Evolutionary conservation across 306 rosid genomes (phyloP), one percentile per base, ranked within the genome.

Genomic region (Lathyrus aphaca): DNA sequence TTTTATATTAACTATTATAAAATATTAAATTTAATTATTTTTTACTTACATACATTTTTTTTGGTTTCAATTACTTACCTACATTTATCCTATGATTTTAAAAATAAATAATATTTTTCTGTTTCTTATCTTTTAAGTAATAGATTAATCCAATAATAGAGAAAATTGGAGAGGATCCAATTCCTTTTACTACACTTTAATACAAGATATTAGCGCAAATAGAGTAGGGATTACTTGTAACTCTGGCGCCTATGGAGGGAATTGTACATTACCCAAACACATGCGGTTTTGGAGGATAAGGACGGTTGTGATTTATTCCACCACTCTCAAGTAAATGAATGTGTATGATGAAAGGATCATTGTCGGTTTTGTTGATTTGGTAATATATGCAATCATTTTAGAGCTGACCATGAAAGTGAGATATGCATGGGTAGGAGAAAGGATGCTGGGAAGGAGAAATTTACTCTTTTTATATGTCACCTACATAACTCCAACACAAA

Each of bases 281-380:
- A 56, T 49, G 69, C 38, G 18, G 11, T 21, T 40, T 40, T 38
- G 69, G 39, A 43, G 23, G 43, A 10, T 12, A 37, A 18, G 66
- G 68, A 62, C 19, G 4, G 21, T 45, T 51, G 42, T 15, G 64
- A 37, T 16, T 58, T 46, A n/a, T 44, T 56, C 18, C 18, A 23
- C 21, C 49, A 15, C 13, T 23, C 11, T 45, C 45, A 50, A 68
- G 39, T 69, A 42, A 50, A 68, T 63, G 13, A 37, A 38, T 48
- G 69, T 5, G 10, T 10, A 21, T 68, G 15, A 8, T 16, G 23
- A 39, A 59, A 38, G 43, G 35, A 62, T 44, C 10, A 54, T 71
- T 77, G 81, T 64, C 72, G 57, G 62, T 54, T 49, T 75, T 42
- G 49, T 71, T 60, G 63, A 51, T 35, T 50, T 15, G 46, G 38